A percentile compares a stretch with the other conserved stretches of the same genome.
Conservation (phyloP, 805 yeast species). For the Yarrowia sp. region DNA sequence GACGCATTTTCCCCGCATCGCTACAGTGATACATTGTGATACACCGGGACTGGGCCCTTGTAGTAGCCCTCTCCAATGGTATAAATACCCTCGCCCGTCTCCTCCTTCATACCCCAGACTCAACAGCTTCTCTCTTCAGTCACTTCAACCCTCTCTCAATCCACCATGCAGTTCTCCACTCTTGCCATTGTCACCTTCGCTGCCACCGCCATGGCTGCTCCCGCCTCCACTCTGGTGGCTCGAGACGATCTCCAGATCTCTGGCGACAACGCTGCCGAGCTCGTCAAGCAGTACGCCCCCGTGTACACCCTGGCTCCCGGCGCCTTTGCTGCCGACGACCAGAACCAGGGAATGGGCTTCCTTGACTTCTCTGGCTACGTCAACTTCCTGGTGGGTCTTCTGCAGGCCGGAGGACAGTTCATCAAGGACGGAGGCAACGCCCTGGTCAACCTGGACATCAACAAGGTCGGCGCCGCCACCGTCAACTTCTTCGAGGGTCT, state of each 20-base stretch:
- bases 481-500: slow-evolving; percentile 38
- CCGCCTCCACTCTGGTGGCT: slow-evolving; percentile 8
- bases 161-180: slow-evolving; percentile 22
- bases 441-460: slow-evolving; percentile 31
- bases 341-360: slow-evolving; percentile 20
- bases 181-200: slow-evolving; percentile 10
- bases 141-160: background rate
- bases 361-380: slow-evolving; percentile 35
- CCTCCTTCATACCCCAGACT: background rate
- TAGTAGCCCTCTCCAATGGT: background rate
- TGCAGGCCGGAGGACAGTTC: slow-evolving; percentile 32
- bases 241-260: slow-evolving; percentile 16
- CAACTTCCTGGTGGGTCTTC: slow-evolving; percentile 33
- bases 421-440: slow-evolving; percentile 33
- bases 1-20: background rate
- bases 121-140: background rate
- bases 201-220: slow-evolving; percentile 29
- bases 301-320: slow-evolving; percentile 25
- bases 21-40: too few species aligned
- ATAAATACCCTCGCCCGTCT: background rate
- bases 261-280: slow-evolving; percentile 30
- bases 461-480: slow-evolving; percentile 15
- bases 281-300: slow-evolving; percentile 35
- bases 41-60: too few species aligned
- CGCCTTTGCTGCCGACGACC: slow-evolving; percentile 7